A percentile compares a stretch with the other conserved stretches of the same genome.
phyloP scores from a whole-genome alignment of 176 grass and related monocot genomes.

The Poa pratensis region DNA sequence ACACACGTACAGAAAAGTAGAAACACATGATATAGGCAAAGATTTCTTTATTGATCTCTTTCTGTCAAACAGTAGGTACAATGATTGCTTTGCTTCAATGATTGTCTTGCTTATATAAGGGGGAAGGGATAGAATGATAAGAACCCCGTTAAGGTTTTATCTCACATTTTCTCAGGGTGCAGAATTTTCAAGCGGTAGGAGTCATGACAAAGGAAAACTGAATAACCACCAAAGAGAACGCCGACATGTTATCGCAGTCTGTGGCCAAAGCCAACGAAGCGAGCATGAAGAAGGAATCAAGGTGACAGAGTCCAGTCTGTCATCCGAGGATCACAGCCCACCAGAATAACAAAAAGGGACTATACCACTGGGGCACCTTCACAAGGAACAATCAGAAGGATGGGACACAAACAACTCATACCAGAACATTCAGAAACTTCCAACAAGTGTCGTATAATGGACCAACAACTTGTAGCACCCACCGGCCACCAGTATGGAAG shows the following conservation, averaged over 20 bases:
- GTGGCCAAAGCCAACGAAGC: slow-evolving; percentile 11
- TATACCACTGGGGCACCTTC: neutral
- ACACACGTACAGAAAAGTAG: no score
- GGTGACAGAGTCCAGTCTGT: slow-evolving; percentile 31
- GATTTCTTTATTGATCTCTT: no score
- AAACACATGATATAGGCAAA: no score
- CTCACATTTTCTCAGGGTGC: neutral
- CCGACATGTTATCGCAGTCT: neutral
- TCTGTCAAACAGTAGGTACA: no score
- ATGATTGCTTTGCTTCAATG: no score
- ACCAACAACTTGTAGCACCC: slow-evolving; percentile 13
- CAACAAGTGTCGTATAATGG: neutral
- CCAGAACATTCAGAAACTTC: slow-evolving; percentile 7
- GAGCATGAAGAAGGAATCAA: slow-evolving; percentile 27
- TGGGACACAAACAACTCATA: slow-evolving; percentile 8
- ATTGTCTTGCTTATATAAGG: no score
- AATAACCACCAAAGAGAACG: neutral
- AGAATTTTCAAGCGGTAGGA: neutral
- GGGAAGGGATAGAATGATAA: no score
- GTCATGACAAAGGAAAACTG: neutral
- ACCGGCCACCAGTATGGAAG: neutral
- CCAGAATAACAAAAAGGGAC: neutral
- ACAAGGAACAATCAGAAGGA: neutral
- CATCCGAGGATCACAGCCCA: neutral
- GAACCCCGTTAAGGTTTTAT: neutral